Percentiles rank a stretch among this genome's conserved stretches.
Evolutionary conservation across 805 yeast species (phyloP).

Genomic region (Cyberlindnera americana): DNA sequence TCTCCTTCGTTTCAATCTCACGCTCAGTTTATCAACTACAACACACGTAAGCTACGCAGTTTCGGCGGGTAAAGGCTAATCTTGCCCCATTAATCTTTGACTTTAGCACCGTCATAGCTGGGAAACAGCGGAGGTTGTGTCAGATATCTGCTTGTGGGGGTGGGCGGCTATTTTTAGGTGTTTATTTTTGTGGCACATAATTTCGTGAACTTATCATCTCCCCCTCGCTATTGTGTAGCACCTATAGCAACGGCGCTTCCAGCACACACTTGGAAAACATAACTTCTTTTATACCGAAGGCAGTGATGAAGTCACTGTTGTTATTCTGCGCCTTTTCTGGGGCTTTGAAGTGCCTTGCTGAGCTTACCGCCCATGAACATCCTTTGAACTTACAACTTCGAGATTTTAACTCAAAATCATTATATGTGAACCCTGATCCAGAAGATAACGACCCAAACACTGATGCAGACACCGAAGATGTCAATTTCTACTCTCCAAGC

Average conservation of each 20-base stretch:
- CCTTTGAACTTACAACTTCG: conserved; percentile 9
- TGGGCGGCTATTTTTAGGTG: too few relatives aligned
- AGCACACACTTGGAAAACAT: not conserved
- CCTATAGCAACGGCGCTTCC: too few relatives aligned
- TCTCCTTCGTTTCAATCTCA: not conserved
- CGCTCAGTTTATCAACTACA: not conserved
- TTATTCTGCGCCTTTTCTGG: not conserved
- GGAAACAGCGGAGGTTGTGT: too few relatives aligned
- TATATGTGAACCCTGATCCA: conserved; percentile 24
- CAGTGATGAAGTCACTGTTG: not conserved
- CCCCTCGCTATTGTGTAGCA: too few relatives aligned
- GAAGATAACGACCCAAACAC: conserved; percentile 7
- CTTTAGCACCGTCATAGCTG: too few relatives aligned
- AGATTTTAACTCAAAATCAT: conserved; percentile 19
- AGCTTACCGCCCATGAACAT: conserved; percentile 3
- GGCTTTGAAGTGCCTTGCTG: conserved; percentile 1
- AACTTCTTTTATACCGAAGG: too few relatives aligned
- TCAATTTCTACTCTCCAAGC: conserved; percentile 21
- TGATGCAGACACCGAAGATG: conserved; percentile 17
- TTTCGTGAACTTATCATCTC: too few relatives aligned
- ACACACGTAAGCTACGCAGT: too few relatives aligned
- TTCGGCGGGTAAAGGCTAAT: too few relatives aligned
- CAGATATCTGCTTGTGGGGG: too few relatives aligned
- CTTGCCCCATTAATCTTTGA: not conserved
- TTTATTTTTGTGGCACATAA: not conserved